Evolutionary conservation across 805 yeast genomes (phyloP), one percentile per base, ranked within the genome.

Genomic region (Vanderwaltozyma verrucispora): DNA sequence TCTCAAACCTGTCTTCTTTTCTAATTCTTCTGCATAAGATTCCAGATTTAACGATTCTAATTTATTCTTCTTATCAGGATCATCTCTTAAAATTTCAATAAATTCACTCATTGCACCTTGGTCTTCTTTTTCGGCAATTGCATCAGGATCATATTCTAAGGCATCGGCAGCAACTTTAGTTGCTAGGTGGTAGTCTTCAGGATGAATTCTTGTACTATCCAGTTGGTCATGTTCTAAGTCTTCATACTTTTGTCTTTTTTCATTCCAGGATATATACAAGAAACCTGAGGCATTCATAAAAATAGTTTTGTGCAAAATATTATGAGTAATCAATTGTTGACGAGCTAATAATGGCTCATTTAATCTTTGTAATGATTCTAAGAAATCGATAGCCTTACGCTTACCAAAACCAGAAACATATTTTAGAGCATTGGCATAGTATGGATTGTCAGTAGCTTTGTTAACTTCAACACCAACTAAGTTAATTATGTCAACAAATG

Each of bases 101-200:
- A 59, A 59, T 31, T 59, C 63, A 42, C 62, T 57, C 63, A 59
- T 59, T 1, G 60, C 44, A 35, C 68, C 71, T 35, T 56, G 61
- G 17, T 56, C 60, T 43, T 60, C 63, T 42, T 59, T 59, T 39
- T 80, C 88, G 2, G 78, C 80, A 52, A 84, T 69, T 46, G 87
- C 95, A 59, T 89, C 97, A 51, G 94, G 98, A 50, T 87, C 96
- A 46, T 88, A 72, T 56, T 89, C 98, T 46, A 92, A 70, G 2
- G 98, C 97, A 66, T 92, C 98, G 2, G 95, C 92, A 7, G 96
- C 97, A 88, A 92, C 92, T 59, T 92, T 92, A 35, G 92, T 75
- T 3, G 96, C 97, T 48, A 92, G 69, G 46, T 85, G 95, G 58
- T 92, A 92, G 63, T 92, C 99, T 61, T 92, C 97, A 7, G 97